phyloP scores from a whole-genome alignment of 352 stramenopile genomes.

The Pythium aquatile region DNA sequence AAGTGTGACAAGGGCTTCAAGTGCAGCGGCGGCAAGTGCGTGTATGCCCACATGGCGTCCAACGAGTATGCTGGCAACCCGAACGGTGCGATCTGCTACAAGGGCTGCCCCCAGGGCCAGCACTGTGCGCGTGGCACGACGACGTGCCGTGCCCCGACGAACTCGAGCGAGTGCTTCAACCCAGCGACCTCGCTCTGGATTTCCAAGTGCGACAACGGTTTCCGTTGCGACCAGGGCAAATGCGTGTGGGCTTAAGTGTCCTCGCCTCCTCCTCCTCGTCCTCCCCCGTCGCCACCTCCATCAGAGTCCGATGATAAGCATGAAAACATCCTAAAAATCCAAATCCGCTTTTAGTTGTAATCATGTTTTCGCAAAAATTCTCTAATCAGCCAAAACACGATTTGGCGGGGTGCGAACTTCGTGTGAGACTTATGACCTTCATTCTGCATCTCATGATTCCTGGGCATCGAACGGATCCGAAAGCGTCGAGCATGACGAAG shows the following conservation, averaged over 20 bases:
- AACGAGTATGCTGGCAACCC: slow-evolving; percentile 3
- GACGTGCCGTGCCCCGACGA: slow-evolving; percentile 21
- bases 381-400: not conserved
- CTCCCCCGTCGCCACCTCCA: too few species aligned
- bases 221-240: slow-evolving; percentile 7
- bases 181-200: slow-evolving; percentile 13
- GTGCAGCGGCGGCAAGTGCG: slow-evolving; percentile 17
- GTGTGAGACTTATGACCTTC: not conserved
- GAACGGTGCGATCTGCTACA: slow-evolving; percentile 39
- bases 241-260: not conserved
- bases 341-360: not conserved
- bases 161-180: slow-evolving; percentile 15
- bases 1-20: slow-evolving; percentile 21
- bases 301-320: not conserved
- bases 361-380: not conserved
- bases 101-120: slow-evolving; percentile 34
- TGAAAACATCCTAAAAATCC: not conserved
- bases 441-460: not conserved
- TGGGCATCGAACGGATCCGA: not conserved
- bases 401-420: not conserved
- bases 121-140: slow-evolving; percentile 35
- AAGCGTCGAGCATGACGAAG: slow-evolving; percentile 22
- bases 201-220: slow-evolving; percentile 10
- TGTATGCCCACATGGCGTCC: slow-evolving; percentile 2
- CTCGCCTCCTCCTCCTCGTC: not conserved